Conservation (phyloP, 441 rosid species). For the Melastoma candidum region DNA sequence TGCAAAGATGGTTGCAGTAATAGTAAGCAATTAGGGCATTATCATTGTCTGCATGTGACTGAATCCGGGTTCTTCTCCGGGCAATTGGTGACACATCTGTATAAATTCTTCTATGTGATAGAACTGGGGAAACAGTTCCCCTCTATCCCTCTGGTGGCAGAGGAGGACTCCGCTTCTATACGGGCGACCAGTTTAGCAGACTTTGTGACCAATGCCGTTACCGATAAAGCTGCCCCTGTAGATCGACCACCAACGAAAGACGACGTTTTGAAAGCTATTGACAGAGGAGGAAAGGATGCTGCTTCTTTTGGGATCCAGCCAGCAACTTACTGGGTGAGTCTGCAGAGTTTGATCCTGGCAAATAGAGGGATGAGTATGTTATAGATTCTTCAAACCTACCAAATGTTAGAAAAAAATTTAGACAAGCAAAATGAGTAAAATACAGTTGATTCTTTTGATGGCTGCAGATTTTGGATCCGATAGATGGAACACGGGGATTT, state of each 20-base stretch:
- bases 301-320: constrained; percentile 47
- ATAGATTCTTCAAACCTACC: too few species aligned
- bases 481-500: constrained; percentile 87
- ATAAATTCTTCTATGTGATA: constrained; percentile 17
- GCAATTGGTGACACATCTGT: too few species aligned
- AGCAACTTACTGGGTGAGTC: constrained; percentile 81
- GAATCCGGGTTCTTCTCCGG: too few species aligned
- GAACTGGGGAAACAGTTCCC: constrained; percentile 73
- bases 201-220: constrained; percentile 53
- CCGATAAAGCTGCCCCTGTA: constrained; percentile 29
- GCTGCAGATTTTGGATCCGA: constrained; percentile 77
- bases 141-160: constrained; percentile 83
- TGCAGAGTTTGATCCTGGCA: neutral
- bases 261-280: constrained; percentile 75
- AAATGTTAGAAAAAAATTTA: too few species aligned
- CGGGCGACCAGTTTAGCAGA: constrained; percentile 55
- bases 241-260: constrained; percentile 37
- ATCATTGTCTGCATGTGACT: too few species aligned
- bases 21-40: too few species aligned
- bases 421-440: neutral
- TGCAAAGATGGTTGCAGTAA: too few species aligned
- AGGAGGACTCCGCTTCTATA: constrained; percentile 73
- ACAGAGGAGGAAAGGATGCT: constrained; percentile 66
- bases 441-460: constrained; percentile 4
- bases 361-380: neutral